phyloP scores from a whole-genome alignment of 345 rosid genomes.

The Physaria fendleri region DNA sequence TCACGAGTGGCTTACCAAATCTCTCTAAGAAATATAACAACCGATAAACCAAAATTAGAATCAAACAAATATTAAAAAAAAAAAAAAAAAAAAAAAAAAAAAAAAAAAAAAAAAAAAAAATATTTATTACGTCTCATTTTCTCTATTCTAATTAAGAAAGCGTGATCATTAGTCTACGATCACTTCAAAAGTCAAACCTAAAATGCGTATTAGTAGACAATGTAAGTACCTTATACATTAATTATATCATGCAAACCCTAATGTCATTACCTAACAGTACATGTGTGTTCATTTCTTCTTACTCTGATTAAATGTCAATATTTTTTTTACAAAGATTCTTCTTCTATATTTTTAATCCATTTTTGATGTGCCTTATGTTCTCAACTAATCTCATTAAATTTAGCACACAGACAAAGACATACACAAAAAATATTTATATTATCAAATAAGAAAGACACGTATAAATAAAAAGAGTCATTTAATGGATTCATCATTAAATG shows the following conservation, averaged over 20 bases:
- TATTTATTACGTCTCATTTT: constrained; percentile 24
- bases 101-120: too few species aligned
- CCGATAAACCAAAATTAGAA: constrained; percentile 30
- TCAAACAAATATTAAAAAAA: too few species aligned
- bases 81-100: too few species aligned
- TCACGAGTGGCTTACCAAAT: constrained; percentile 35
- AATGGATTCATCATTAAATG: constrained; percentile 35
- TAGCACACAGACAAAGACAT: constrained; percentile 33
- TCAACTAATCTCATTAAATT: constrained; percentile 75
- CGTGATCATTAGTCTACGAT: constrained; percentile 9
- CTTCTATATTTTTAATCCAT: too few species aligned
- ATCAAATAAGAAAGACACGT: neutral
- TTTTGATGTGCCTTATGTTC: constrained; percentile 31
- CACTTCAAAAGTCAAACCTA: constrained; percentile 30
- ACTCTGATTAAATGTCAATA: constrained; percentile 10
- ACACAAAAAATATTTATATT: neutral
- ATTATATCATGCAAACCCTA: constrained; percentile 27
- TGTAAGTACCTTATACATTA: neutral
- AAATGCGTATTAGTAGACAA: neutral
- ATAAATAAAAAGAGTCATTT: constrained; percentile 45
- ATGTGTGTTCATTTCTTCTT: constrained; percentile 19
- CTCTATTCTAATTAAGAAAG: neutral
- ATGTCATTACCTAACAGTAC: constrained; percentile 21
- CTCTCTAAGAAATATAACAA: neutral
- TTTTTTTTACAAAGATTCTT: constrained; percentile 2